Evolutionary conservation across 768 basidiomycete genomes (phyloP).

Genomic region (Amanita fuliginea): DNA sequence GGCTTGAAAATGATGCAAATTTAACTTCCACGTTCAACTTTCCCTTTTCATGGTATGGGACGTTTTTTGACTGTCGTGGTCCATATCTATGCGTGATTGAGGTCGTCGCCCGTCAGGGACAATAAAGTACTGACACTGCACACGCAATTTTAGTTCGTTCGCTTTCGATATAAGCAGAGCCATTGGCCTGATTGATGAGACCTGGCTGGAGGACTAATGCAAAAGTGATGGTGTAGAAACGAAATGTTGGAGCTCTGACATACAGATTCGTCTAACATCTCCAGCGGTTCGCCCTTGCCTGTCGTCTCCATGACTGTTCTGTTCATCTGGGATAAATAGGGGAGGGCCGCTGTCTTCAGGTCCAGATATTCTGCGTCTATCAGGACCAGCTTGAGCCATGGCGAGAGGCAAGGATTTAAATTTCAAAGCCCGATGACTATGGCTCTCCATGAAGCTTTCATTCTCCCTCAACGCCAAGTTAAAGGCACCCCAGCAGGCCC

Average conservation of each 20-base stretch:
- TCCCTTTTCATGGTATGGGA: slow-evolving; percentile 78
- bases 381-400: slow-evolving; percentile 52
- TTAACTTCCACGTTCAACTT: slow-evolving; percentile 92
- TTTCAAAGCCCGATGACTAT: slow-evolving; percentile 26
- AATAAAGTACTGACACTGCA: slow-evolving; percentile 63
- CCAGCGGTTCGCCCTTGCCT: slow-evolving; percentile 40
- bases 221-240: background rate
- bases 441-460: slow-evolving; percentile 69
- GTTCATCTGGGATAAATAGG: slow-evolving; percentile 35
- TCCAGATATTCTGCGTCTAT: slow-evolving; percentile 83
- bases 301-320: slow-evolving; percentile 18
- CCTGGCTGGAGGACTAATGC: slow-evolving; percentile 77
- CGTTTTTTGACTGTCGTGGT: slow-evolving; percentile 74
- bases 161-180: slow-evolving; percentile 94
- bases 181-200: slow-evolving; percentile 87
- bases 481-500: slow-evolving; percentile 33
- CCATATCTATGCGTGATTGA: slow-evolving; percentile 49
- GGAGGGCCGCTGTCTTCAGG: slow-evolving; percentile 77
- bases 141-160: slow-evolving; percentile 89
- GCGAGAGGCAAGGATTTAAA: slow-evolving; percentile 3
- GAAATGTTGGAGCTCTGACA: slow-evolving; percentile 11
- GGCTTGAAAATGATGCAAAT: slow-evolving; percentile 88
- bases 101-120: slow-evolving; percentile 4
- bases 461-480: slow-evolving; percentile 62
- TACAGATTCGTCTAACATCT: slow-evolving; percentile 86